Evolutionary conservation across 768 basidiomycete species (phyloP).

Genomic region (Baorangia bicolor): DNA sequence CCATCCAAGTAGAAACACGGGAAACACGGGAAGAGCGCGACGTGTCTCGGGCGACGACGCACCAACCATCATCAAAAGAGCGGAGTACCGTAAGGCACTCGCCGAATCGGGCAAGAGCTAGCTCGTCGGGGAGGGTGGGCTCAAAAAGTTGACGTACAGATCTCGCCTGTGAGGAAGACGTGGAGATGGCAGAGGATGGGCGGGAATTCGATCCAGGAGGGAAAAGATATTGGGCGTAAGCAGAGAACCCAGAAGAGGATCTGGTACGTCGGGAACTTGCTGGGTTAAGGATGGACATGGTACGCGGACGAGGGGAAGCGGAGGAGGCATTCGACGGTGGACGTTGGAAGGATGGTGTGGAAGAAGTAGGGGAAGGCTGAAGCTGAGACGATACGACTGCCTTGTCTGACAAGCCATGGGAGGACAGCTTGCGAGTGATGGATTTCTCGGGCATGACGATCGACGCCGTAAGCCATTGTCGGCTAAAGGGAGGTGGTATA

Average conservation of each 20-base stretch:
- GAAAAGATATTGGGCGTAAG: slow-evolving; percentile 36
- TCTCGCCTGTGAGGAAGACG: slow-evolving; percentile 40
- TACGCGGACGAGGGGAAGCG: slow-evolving; percentile 11
- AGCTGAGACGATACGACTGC: slow-evolving; percentile 38
- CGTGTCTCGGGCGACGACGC: slow-evolving; percentile 59
- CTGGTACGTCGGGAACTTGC: slow-evolving; percentile 30
- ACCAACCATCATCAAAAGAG: slow-evolving; percentile 81
- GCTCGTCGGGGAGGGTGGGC: slow-evolving; percentile 74
- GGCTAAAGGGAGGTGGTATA: slow-evolving; percentile 37
- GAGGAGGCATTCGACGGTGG: slow-evolving; percentile 8
- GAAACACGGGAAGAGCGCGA: slow-evolving; percentile 42
- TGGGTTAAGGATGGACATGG: slow-evolving; percentile 22
- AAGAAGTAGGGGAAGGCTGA: slow-evolving; percentile 41
- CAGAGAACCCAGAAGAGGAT: slow-evolving; percentile 34
- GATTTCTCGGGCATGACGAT: slow-evolving; percentile 56
- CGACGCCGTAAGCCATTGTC: slow-evolving; percentile 41
- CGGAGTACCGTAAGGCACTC: slow-evolving; percentile 63
- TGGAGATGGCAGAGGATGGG: slow-evolving; percentile 5
- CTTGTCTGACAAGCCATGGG: slow-evolving; percentile 45
- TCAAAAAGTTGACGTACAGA: slow-evolving; percentile 65
- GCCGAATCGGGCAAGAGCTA: slow-evolving; percentile 48
- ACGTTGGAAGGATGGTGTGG: slow-evolving; percentile 33
- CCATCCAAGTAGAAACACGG: slow-evolving; percentile 10
- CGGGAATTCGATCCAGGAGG: slow-evolving; percentile 11
- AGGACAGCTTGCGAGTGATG: slow-evolving; percentile 37